These are phyloP conservation scores for Stagonosporopsis cucurbitacearum DNA, from an alignment of 2,329 filamentous ascomycete genomes.

Conservation along the genomic window DNA sequence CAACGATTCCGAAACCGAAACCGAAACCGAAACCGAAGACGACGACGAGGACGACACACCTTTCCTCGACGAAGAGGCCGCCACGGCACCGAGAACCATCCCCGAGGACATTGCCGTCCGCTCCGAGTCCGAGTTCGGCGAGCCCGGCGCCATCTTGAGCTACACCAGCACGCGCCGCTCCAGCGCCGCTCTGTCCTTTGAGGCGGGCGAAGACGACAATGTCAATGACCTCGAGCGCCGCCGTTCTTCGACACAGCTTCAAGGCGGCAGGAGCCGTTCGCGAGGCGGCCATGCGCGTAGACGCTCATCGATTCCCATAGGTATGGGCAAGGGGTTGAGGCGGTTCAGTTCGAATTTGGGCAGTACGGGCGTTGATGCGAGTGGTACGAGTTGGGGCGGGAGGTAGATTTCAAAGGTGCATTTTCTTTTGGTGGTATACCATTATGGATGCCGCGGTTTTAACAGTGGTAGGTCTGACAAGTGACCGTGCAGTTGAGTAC, in stretches of 20 bases:
- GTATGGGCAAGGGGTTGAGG: slow-evolving; percentile 55
- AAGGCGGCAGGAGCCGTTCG: slow-evolving; percentile 32
- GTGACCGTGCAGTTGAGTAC: too few relatives aligned
- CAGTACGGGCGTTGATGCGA: slow-evolving; percentile 44
- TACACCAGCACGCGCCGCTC: slow-evolving; percentile 39
- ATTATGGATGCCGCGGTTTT: too few relatives aligned
- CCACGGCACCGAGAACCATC: neutral
- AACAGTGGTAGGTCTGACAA: too few relatives aligned
- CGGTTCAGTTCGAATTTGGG: slow-evolving; percentile 56
- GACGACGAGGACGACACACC: slow-evolving; percentile 44
- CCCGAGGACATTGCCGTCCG: slow-evolving; percentile 23
- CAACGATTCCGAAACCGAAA: slow-evolving; percentile 40
- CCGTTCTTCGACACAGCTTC: slow-evolving; percentile 23
- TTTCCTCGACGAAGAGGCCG: slow-evolving; percentile 25
- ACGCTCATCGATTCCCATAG: slow-evolving; percentile 53
- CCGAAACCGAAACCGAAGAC: slow-evolving; percentile 28
- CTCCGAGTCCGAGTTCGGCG: slow-evolving; percentile 51
- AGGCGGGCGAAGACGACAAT: slow-evolving; percentile 30
- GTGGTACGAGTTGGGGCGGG: slow-evolving; percentile 45
- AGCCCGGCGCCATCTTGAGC: slow-evolving; percentile 41
- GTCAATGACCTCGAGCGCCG: slow-evolving; percentile 21
- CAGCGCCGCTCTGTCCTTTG: slow-evolving; percentile 32
- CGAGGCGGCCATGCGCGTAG: slow-evolving; percentile 46
- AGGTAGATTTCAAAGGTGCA: slow-evolving; percentile 2
- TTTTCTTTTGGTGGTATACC: neutral